Percentiles rank a stretch among this genome's conserved stretches.
Evolutionary conservation across 2,329 filamentous ascomycete species (phyloP).

Genomic region (Ceratocystis colombiana): DNA sequence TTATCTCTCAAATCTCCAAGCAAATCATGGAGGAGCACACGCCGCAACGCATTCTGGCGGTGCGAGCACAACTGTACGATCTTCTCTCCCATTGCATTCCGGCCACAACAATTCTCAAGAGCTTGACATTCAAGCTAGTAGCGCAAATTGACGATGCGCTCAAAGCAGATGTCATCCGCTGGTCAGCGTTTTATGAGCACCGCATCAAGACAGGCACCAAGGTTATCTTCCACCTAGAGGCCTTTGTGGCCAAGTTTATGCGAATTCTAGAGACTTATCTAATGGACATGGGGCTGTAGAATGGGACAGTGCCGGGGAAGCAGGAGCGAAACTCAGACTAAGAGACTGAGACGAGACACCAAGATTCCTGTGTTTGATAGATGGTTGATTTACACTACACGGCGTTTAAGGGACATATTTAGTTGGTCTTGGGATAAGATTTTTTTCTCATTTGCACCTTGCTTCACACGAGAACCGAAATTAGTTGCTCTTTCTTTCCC

Average conservation of each 20-base stretch:
- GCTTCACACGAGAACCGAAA: no score
- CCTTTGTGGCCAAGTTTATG: conserved; percentile 99
- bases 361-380: conserved; percentile 3
- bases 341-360: neutral
- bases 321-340: neutral
- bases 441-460: neutral
- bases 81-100: conserved; percentile 95
- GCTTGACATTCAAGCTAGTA: conserved; percentile 86
- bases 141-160: conserved; percentile 76
- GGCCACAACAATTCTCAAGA: conserved; percentile 86
- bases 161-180: conserved; percentile 86
- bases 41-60: conserved; percentile 76
- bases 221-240: conserved; percentile 95
- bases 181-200: conserved; percentile 97
- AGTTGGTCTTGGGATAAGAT: neutral
- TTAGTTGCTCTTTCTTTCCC: neutral
- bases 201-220: conserved; percentile 84
- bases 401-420: conserved; percentile 10
- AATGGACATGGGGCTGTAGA: conserved; percentile 69
- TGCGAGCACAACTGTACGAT: conserved; percentile 92
- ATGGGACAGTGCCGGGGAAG: neutral
- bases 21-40: conserved; percentile 90
- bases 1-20: conserved; percentile 79
- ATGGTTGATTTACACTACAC: conserved; percentile 11
- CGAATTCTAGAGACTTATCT: conserved; percentile 81